A percentile compares a stretch with the other conserved stretches of the same genome.
These are phyloP conservation scores for Nepenthes alata DNA, from an alignment of 179 eudicot genomes.

Conservation along the genomic window DNA sequence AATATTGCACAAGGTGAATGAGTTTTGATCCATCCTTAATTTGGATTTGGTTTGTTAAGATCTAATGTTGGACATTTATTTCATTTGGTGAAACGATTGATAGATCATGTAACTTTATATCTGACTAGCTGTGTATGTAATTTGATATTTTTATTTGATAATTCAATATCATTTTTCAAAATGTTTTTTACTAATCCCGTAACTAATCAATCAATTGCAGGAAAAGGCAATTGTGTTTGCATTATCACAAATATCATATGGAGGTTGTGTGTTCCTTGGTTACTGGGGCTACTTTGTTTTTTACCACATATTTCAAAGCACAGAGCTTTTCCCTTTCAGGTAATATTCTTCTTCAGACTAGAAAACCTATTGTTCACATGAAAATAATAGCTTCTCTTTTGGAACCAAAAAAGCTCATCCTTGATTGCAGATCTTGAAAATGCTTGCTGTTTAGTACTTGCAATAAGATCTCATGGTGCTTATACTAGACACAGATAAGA, in stretches of 20 bases:
- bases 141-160: neutral
- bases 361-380: neutral
- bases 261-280: slow-evolving; percentile 68
- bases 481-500: no score
- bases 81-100: no score
- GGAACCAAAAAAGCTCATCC: neutral
- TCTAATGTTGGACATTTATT: no score
- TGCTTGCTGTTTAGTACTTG: no score
- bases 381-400: neutral
- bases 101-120: no score
- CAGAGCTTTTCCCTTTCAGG: slow-evolving; percentile 85
- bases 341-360: slow-evolving; percentile 10
- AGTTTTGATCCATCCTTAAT: no score
- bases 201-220: slow-evolving; percentile 26
- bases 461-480: no score
- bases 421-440: no score
- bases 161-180: neutral
- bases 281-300: slow-evolving; percentile 87
- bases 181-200: neutral
- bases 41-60: no score
- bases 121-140: no score
- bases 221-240: slow-evolving; percentile 77
- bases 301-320: slow-evolving; percentile 27
- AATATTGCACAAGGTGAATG: no score
- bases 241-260: slow-evolving; percentile 79